Conservation (phyloP, 1,284 basidiomycete species). For the Pseudozyma sp. region DNA sequence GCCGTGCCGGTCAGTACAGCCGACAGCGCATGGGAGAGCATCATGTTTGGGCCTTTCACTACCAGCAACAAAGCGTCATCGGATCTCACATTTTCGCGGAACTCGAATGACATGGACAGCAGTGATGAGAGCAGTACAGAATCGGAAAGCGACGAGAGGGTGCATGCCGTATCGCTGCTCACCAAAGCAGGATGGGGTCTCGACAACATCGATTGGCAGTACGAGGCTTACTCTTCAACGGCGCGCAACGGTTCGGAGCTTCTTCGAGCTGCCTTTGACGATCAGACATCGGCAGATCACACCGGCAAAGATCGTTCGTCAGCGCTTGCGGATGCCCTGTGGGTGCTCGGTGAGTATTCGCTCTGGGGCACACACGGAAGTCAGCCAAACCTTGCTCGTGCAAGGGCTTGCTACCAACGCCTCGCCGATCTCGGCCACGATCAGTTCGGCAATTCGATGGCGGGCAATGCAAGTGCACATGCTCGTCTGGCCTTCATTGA, state of each 20-base stretch:
- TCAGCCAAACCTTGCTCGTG: conserved; percentile 50
- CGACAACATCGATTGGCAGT: conserved; percentile 24
- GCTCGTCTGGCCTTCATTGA: conserved; percentile 63
- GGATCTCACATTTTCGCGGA: conserved; percentile 12
- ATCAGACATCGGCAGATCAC: not conserved
- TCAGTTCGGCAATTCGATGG: conserved; percentile 19
- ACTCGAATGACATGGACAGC: not conserved
- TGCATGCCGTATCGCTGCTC: conserved; percentile 40
- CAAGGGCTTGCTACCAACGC: conserved; percentile 54
- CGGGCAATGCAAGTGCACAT: conserved; percentile 65
- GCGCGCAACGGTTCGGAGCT: conserved; percentile 23
- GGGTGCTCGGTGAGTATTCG: conserved; percentile 64
- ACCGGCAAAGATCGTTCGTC: not conserved
- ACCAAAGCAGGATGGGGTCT: conserved; percentile 51
- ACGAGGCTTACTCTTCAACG: conserved; percentile 32
- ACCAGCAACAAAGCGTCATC: conserved; percentile 4
- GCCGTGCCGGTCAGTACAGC: conserved; percentile 19
- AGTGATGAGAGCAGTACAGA: not conserved
- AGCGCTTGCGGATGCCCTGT: conserved; percentile 61
- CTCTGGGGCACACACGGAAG: conserved; percentile 67
- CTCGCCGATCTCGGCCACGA: conserved; percentile 49
- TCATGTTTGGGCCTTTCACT: conserved; percentile 57
- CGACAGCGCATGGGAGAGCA: conserved; percentile 46
- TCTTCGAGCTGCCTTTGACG: conserved; percentile 11
- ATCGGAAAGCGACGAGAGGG: conserved; percentile 5